Base-by-base conservation (phyloP, 2,329 filamentous ascomycete species). In the Aspergillus texensis region DNA sequence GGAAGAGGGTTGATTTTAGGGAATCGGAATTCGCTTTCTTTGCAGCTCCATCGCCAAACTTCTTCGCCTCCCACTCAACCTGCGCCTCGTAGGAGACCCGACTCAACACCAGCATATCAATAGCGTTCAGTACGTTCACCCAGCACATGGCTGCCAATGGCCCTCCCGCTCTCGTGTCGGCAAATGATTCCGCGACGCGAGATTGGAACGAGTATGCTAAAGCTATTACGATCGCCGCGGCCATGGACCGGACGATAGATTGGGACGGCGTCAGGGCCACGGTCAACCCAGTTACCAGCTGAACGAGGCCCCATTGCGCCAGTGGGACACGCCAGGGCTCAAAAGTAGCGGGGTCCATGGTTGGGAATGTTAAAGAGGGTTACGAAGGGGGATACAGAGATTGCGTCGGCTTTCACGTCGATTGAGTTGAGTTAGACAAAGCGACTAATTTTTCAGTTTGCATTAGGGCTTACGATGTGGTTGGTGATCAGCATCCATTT, bases 51-150 rank as follows among this genome's bases (percentile, higher is more conserved):
- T 16, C 5, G 24, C 14, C 19, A 9, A 34, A 8, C 4, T 2
- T 45, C 28, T 54, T 59, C 21, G 21, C 54, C 14, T 67, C 61
- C 67, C 66, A 69, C 2, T 60, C 58, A 1, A 58, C 19, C 45
- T 69, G 68, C 5, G 57, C 62, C 4, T 60, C 61, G 28, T 67
- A 66, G 4, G 63, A 65, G 10, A 66, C 65, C 2, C 67, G 69
- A 21, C 61, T 69, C 10, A 67, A 43, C 3, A 70, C 48, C 0
- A 71, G 43, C 48, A 71, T 28, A 24, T 71, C 69, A 19, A 70
- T 55, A 12, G 63, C 67, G 45, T 70, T 71, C 16, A 71, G 46
- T 11, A 70, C 69, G 10, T 67, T 69, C 32, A 70, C 65, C 69
- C 68, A 70, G 43, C 68, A 68, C 59, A 66, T 70, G 0, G 68